These are phyloP conservation scores for Agapanthus africanus DNA, from an alignment of 106 monocot genomes.

Conservation along the genomic window DNA sequence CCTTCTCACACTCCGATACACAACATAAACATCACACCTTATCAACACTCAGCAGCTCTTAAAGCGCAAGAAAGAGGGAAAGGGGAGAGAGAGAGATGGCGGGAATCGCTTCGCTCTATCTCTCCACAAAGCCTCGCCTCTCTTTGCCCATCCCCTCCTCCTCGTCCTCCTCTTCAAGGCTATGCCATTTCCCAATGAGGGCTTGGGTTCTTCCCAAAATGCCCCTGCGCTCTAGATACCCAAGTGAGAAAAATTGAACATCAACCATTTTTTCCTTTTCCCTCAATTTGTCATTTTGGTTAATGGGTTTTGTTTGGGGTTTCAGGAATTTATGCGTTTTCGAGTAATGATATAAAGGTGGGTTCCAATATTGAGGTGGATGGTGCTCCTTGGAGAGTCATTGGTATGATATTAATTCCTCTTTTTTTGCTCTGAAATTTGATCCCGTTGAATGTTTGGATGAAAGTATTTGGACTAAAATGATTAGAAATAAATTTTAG, in stretches of 20 bases:
- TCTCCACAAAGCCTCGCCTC: constrained; percentile 17
- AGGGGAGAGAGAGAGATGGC: constrained; percentile 37
- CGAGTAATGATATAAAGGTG: constrained; percentile 95
- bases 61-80: no score
- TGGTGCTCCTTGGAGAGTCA: constrained; percentile 85
- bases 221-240: constrained; percentile 37
- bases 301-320: neutral
- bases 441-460: neutral
- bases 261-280: neutral
- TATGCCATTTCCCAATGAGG: constrained; percentile 7
- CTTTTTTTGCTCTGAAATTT: neutral
- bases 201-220: constrained; percentile 11
- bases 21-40: no score
- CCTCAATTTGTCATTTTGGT: neutral
- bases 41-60: no score
- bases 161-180: constrained; percentile 1
- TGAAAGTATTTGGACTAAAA: neutral
- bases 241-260: no score
- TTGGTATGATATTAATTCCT: constrained; percentile 63
- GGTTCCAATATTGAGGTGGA: constrained; percentile 87
- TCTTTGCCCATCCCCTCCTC: neutral
- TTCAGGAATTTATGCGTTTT: constrained; percentile 73
- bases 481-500: neutral
- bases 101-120: constrained; percentile 31
- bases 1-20: no score